Evolutionary conservation across 1,284 basidiomycete genomes (phyloP).

Genomic region (Gymnopus androsaceus): DNA sequence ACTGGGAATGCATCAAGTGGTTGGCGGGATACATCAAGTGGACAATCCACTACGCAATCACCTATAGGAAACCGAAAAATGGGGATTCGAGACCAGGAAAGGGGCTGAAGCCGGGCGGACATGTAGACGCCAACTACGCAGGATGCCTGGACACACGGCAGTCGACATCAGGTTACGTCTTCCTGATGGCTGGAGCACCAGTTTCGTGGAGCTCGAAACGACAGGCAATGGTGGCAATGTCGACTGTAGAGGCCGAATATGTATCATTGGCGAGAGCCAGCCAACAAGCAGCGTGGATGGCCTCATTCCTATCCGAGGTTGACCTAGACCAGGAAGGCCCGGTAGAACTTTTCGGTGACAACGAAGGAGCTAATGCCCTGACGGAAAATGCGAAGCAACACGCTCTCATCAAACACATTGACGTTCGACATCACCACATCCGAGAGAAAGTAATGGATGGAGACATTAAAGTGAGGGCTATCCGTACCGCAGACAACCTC

Average conservation of each 20-base stretch:
- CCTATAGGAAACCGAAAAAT: too few relatives aligned
- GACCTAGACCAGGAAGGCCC: constrained; percentile 22
- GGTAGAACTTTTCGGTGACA: background rate
- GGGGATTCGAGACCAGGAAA: background rate
- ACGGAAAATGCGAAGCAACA: background rate
- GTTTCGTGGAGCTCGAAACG: constrained; percentile 33
- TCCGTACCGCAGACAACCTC: background rate
- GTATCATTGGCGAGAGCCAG: too few relatives aligned
- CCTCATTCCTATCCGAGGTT: too few relatives aligned
- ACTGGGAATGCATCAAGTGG: too few relatives aligned
- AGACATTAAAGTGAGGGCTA: background rate
- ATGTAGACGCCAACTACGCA: constrained; percentile 23
- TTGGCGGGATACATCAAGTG: too few relatives aligned
- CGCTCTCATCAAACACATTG: constrained; percentile 2
- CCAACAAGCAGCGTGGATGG: too few relatives aligned
- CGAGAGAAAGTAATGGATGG: background rate
- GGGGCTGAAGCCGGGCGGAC: constrained; percentile 23
- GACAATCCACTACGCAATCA: too few relatives aligned
- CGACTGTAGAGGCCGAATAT: too few relatives aligned
- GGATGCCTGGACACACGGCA: background rate
- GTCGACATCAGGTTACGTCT: constrained; percentile 34
- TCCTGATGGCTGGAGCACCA: constrained; percentile 30
- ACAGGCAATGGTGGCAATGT: constrained; percentile 30
- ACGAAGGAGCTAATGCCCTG: background rate
- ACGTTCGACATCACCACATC: too few relatives aligned